These are phyloP conservation scores for Blastocrithidia nonstop DNA, from an alignment of 208 protist species.

Conservation along the genomic window DNA sequence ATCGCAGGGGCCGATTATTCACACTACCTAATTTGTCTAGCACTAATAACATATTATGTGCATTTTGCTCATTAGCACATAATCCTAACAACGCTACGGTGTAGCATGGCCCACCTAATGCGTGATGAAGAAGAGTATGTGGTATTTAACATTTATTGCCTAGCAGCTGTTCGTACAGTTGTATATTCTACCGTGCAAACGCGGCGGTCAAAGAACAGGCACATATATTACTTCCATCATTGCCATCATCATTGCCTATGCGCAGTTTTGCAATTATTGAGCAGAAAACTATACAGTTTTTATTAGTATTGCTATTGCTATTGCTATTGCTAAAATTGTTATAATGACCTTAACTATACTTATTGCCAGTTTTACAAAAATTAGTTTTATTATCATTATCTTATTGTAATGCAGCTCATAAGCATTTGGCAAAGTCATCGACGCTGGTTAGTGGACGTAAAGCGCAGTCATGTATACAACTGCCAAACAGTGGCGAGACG, in stretches of 20 bases:
- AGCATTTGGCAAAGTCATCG: constrained; percentile 31
- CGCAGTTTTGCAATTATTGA: constrained; percentile 59
- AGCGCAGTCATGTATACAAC: constrained; percentile 55
- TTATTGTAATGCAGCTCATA: too few species aligned
- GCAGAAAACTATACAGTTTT: constrained; percentile 46
- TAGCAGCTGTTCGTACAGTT: constrained; percentile 47
- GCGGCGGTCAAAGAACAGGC: constrained; percentile 50
- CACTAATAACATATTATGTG: constrained; percentile 53
- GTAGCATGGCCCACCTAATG: constrained; percentile 66
- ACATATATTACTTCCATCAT: constrained; percentile 43
- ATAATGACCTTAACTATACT: too few species aligned
- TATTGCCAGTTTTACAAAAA: too few species aligned
- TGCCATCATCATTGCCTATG: too few species aligned
- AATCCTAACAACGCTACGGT: constrained; percentile 63
- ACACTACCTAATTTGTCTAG: constrained; percentile 48
- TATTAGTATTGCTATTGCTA: too few species aligned
- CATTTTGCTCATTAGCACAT: constrained; percentile 31
- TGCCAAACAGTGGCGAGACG: constrained; percentile 68
- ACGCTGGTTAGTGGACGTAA: constrained; percentile 13
- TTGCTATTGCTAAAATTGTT: too few species aligned
- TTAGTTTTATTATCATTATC: too few species aligned
- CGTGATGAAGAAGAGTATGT: constrained; percentile 64
- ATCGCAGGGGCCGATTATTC: constrained; percentile 43
- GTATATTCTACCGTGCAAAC: constrained; percentile 55
- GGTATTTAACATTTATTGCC: constrained; percentile 47